Evolutionary conservation across 2,329 filamentous ascomycete species (phyloP).

Genomic region (Clarireedia paspali): DNA sequence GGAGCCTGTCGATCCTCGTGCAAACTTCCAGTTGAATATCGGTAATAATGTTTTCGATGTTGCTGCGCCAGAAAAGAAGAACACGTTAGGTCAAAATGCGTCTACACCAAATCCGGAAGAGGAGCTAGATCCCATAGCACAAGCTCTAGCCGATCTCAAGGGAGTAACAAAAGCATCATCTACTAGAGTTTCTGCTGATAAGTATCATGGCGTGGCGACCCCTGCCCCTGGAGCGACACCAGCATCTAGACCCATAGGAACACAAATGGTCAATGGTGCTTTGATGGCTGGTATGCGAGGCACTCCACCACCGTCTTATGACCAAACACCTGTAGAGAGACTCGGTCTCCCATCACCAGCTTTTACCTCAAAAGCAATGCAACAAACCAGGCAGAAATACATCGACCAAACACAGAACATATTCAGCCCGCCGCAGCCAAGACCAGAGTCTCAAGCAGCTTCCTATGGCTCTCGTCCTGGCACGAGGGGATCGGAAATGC

Average conservation of each 20-base stretch:
- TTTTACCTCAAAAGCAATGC: constrained; percentile 90
- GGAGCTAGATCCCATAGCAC: constrained; percentile 79
- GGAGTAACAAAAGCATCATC: constrained; percentile 75
- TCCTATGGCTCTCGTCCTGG: constrained; percentile 42
- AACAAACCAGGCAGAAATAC: constrained; percentile 86
- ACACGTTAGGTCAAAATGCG: constrained; percentile 32
- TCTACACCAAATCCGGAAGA: constrained; percentile 38
- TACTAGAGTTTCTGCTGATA: constrained; percentile 84
- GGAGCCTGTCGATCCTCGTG: constrained; percentile 83
- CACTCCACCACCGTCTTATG: constrained; percentile 83
- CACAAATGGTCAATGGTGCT: constrained; percentile 33
- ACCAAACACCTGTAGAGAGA: constrained; percentile 58
- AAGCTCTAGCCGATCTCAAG: constrained; percentile 87
- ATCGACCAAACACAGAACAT: constrained; percentile 74
- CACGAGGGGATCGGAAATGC: constrained; percentile 52
- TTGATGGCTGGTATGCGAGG: constrained; percentile 54
- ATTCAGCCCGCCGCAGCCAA: constrained; percentile 41
- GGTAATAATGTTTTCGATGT: constrained; percentile 96
- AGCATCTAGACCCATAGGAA: constrained; percentile 36
- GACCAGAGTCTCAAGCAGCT: constrained; percentile 24
- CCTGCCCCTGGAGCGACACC: constrained; percentile 52
- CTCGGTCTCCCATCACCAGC: constrained; percentile 86
- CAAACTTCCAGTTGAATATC: constrained; percentile 87
- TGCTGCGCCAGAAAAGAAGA: constrained; percentile 63
- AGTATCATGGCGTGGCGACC: constrained; percentile 87